A percentile compares a stretch with the other conserved stretches of the same genome.
phyloP scores from a whole-genome alignment of 129 eudicot species.

The Flaveria robusta region DNA sequence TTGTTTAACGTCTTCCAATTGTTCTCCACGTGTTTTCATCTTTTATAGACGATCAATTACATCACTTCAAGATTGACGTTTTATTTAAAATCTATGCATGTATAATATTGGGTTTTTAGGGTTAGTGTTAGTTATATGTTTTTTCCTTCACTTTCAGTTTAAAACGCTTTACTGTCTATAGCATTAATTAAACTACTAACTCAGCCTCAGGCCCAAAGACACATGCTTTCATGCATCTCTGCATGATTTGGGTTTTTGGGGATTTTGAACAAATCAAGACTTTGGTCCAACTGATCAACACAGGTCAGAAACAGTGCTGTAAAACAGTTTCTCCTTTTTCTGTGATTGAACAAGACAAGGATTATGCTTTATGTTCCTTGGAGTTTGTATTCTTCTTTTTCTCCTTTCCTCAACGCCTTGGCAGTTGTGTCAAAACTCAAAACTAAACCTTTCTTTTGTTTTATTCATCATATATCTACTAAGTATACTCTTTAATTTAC shows the following conservation, averaged over 20 bases:
- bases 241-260: slow-evolving; percentile 49
- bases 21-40: too few species aligned
- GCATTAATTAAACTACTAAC: slow-evolving; percentile 28
- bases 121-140: slow-evolving; percentile 24
- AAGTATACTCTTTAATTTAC: too few species aligned
- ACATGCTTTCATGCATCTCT: slow-evolving; percentile 20
- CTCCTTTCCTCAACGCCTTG: slow-evolving; percentile 7
- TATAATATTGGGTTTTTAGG: slow-evolving; percentile 36
- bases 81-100: background rate
- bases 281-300: slow-evolving; percentile 54
- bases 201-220: slow-evolving; percentile 17
- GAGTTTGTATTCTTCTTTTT: slow-evolving; percentile 53
- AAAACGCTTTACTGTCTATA: background rate
- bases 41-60: too few species aligned
- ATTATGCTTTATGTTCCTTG: slow-evolving; percentile 86
- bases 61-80: too few species aligned
- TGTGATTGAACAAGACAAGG: slow-evolving; percentile 83
- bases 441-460: slow-evolving; percentile 34
- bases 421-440: slow-evolving; percentile 50
- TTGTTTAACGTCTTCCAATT: too few species aligned
- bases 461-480: background rate
- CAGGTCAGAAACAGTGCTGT: slow-evolving; percentile 47
- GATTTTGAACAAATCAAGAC: slow-evolving; percentile 55
- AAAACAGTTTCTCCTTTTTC: slow-evolving; percentile 44
- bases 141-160: slow-evolving; percentile 34